These are phyloP conservation scores for Tolypocladium paradoxum DNA, from an alignment of 2,329 filamentous ascomycete species.

Conservation along the genomic window DNA sequence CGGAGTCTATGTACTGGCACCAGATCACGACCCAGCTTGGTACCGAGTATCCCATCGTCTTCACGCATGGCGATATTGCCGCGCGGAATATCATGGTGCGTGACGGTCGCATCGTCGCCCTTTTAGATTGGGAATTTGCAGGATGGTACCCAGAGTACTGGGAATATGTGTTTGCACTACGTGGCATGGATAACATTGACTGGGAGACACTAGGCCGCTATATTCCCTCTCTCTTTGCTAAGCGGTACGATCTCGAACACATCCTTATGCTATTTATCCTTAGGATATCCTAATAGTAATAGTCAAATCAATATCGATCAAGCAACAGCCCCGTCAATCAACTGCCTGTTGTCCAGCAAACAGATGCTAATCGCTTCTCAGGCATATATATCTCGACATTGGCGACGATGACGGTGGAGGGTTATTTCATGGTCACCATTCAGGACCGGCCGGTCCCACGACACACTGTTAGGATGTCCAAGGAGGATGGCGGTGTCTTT, in stretches of 20 bases:
- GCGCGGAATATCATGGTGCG: constrained; percentile 5
- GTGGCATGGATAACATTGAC: constrained; percentile 5
- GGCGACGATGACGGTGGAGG: constrained; percentile 44
- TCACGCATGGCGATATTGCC: constrained; percentile 5
- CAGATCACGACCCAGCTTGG: no score
- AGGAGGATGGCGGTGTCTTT: constrained; percentile 47
- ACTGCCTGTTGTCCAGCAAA: not conserved
- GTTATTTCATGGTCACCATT: constrained; percentile 65
- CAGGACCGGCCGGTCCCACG: constrained; percentile 58
- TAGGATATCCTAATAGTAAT: not conserved
- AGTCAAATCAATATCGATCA: no score
- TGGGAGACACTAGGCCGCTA: constrained; percentile 4
- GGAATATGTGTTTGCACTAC: constrained; percentile 5
- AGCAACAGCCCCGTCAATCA: no score
- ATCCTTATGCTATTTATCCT: constrained; percentile 5
- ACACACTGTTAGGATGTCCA: constrained; percentile 50
- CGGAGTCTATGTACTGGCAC: no score
- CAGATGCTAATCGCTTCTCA: constrained; percentile 3
- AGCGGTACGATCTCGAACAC: constrained; percentile 7
- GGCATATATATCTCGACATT: constrained; percentile 71
- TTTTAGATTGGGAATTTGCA: constrained; percentile 4
- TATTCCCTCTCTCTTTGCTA: constrained; percentile 2
- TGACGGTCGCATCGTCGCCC: constrained; percentile 1
- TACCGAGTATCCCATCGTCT: constrained; percentile 6
- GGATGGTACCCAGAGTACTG: constrained; percentile 1